These are phyloP conservation scores for Eucalyptus rudis DNA, from an alignment of 345 rosid genomes.

Conservation along the genomic window DNA sequence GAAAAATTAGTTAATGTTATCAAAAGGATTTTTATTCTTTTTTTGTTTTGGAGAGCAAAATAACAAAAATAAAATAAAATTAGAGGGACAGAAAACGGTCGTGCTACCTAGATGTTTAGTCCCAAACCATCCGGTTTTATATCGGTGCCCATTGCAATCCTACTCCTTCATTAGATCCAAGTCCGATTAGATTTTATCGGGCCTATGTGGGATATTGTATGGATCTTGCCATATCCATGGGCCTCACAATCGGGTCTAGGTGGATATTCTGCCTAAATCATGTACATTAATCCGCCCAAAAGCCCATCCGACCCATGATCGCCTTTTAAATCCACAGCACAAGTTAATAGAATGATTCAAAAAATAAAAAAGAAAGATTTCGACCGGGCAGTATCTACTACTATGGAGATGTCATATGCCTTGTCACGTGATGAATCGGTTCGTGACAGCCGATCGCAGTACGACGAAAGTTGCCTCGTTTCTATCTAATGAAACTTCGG, in stretches of 20 bases:
- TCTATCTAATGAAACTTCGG: neutral
- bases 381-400: neutral
- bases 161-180: neutral
- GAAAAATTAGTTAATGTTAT: too few species aligned
- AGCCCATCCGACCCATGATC: neutral
- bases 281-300: too few species aligned
- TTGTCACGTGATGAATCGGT: neutral
- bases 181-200: neutral
- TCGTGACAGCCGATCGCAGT: neutral
- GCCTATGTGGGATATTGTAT: neutral
- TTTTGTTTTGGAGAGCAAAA: too few species aligned
- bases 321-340: neutral
- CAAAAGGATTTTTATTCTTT: accelerated
- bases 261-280: too few species aligned
- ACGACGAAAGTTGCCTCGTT: neutral
- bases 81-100: too few species aligned
- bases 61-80: too few species aligned
- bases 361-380: accelerated
- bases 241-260: neutral
- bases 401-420: neutral
- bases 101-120: neutral
- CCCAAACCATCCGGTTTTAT: neutral
- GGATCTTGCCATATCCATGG: neutral
- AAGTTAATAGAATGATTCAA: neutral
- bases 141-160: neutral